phyloP scores from a whole-genome alignment of 1,284 basidiomycete species.

The Lentinus polychrous region DNA sequence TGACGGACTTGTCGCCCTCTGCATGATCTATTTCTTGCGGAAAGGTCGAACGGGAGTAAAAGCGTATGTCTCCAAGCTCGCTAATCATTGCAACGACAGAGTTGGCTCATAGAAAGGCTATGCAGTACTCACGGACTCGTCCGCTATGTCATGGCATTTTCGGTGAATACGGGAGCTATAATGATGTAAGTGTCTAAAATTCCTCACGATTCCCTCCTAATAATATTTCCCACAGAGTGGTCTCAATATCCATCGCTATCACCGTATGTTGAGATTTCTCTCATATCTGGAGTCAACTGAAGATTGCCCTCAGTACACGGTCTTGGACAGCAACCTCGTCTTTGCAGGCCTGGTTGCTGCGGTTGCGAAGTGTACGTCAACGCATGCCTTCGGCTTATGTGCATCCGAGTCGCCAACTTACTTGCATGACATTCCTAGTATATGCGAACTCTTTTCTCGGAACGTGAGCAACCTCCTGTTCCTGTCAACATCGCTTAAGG shows the following conservation, averaged over 20 bases:
- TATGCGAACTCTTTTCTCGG: slow-evolving; percentile 6
- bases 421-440: neutral
- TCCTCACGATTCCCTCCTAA: no score
- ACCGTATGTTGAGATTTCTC: neutral
- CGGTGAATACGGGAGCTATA: slow-evolving; percentile 3
- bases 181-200: slow-evolving; percentile 1
- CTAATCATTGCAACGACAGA: no score
- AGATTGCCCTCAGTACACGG: neutral
- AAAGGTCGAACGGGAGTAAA: neutral
- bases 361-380: neutral
- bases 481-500: no score
- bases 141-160: neutral
- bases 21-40: neutral
- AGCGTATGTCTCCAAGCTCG: no score
- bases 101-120: no score
- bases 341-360: slow-evolving; percentile 1
- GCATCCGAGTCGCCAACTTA: neutral
- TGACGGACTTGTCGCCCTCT: neutral
- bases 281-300: neutral
- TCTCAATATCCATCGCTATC: neutral
- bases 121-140: slow-evolving; percentile 1
- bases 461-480: no score
- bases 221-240: neutral
- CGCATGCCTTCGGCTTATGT: neutral
- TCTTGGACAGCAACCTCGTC: neutral